Evolutionary conservation across 306 rosid genomes (phyloP), one percentile per base, ranked within the genome.

Genomic region (Casuarina equisetifolia): DNA sequence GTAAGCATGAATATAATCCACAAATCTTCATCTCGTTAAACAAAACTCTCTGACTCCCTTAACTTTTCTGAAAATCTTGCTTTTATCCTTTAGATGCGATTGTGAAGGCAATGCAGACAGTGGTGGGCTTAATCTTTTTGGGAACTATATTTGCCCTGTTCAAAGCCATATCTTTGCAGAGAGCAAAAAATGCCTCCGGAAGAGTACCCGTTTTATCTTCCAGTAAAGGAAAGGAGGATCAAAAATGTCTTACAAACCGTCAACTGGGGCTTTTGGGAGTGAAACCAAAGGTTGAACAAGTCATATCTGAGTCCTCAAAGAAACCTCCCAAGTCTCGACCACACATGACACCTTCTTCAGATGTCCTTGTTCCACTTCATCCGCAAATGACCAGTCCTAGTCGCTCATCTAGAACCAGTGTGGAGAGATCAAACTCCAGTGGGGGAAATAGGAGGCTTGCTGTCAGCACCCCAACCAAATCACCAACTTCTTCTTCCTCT

Each of bases 321-420:
- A 95, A 91, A 54, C 98, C 97, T 50, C 98, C 97, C 17, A 95
- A 91, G 78, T 83, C 92, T 72, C 92, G 89, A 78, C 83, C 82
- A 0, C 83, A 82, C 13, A 15, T 57, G 11, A 59, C 70, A 36
- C 83, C 96, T 82, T 80, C 87, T 78, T 87, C 97, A 8, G 92
- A 92, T 72, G 79, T 86, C 81, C 98, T 95, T 71, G 96, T 95
- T 83, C 97, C 98, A 38, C 96, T 92, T 83, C 98, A 92, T 83
- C 97, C 82, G 83, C 81, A 90, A 15, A 72, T 91, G 61, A 73
- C 79, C 74, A 83, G 86, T 80, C 87, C 94, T 48, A 83, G 77
- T 70, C 89, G 69, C 71, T 73, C 89, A 42, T 75, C 90, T 35
- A 85, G 79, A 48, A 79, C 78, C 51, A 88, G 83, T 50, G 25